These are phyloP conservation scores for Solidago caesia DNA, from an alignment of 129 eudicot species.

Conservation along the genomic window DNA sequence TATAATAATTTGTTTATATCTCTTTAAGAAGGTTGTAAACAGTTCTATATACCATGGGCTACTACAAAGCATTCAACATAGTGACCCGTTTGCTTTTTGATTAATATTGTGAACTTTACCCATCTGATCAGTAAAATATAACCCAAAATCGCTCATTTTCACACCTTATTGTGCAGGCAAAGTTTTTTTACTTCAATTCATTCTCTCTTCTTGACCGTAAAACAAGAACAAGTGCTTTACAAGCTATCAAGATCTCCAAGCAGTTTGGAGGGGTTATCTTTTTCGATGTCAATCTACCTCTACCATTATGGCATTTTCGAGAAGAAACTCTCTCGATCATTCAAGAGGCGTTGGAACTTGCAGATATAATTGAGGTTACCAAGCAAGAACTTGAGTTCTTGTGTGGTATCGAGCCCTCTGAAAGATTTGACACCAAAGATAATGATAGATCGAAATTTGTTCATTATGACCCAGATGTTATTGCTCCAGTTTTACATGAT, in stretches of 20 bases:
- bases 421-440: constrained; percentile 64
- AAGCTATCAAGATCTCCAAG: constrained; percentile 75
- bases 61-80: too few species aligned
- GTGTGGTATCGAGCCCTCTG: constrained; percentile 64
- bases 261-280: constrained; percentile 77
- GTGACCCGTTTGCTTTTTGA: too few species aligned
- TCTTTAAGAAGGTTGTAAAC: too few species aligned
- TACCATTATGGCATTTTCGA: constrained; percentile 75
- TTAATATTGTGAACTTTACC: too few species aligned
- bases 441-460: constrained; percentile 63
- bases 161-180: constrained; percentile 59
- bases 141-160: neutral
- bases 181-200: constrained; percentile 87
- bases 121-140: too few species aligned
- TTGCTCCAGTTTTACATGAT: constrained; percentile 73
- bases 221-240: constrained; percentile 69
- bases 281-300: constrained; percentile 85
- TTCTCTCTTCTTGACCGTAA: constrained; percentile 76
- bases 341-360: constrained; percentile 64
- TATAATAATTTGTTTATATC: too few species aligned
- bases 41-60: too few species aligned
- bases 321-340: constrained; percentile 72
- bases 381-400: constrained; percentile 95
- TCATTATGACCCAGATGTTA: constrained; percentile 63
- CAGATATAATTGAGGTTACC: constrained; percentile 87